phyloP scores from a whole-genome alignment of 2,329 filamentous ascomycete species.

The Gyromitra esculenta region DNA sequence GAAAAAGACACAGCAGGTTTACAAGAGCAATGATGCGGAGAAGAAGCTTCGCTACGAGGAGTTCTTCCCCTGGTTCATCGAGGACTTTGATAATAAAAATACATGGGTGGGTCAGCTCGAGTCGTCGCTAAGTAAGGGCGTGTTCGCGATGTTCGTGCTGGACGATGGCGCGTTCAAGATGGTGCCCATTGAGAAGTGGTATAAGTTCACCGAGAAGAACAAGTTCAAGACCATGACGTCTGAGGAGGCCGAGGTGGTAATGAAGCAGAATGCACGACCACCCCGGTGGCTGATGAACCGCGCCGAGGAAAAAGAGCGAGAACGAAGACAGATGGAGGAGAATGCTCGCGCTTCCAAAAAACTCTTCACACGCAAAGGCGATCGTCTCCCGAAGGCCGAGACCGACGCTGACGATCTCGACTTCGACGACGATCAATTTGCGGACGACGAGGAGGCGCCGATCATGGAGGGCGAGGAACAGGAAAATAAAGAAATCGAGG shows the following conservation, averaged over 20 bases:
- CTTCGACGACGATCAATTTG: constrained; percentile 74
- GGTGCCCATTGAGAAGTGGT: constrained; percentile 95
- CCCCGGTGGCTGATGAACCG: constrained; percentile 80
- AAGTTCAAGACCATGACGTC: constrained; percentile 80
- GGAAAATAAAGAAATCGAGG: constrained; percentile 64
- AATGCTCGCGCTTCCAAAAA: constrained; percentile 61
- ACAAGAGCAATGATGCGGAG: constrained; percentile 77
- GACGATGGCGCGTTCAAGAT: constrained; percentile 78
- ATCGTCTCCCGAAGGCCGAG: constrained; percentile 61
- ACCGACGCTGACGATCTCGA: constrained; percentile 73
- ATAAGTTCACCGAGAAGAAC: constrained; percentile 83
- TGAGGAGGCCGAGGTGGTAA: constrained; percentile 84
- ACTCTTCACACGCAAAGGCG: constrained; percentile 62
- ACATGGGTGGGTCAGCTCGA: constrained; percentile 94
- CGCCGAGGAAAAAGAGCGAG: constrained; percentile 63
- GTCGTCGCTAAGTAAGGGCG: constrained; percentile 80
- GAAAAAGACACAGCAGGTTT: constrained; percentile 88
- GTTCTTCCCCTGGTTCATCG: constrained; percentile 92
- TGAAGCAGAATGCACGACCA: constrained; percentile 79
- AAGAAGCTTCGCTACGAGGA: constrained; percentile 92
- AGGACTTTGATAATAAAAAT: constrained; percentile 95
- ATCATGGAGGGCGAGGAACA: constrained; percentile 72
- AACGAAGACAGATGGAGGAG: constrained; percentile 70
- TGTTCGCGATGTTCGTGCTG: constrained; percentile 81
- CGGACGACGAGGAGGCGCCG: constrained; percentile 69